Evolutionary conservation across 1,284 basidiomycete genomes (phyloP).

Genomic region (Entoloma clypeatum): DNA sequence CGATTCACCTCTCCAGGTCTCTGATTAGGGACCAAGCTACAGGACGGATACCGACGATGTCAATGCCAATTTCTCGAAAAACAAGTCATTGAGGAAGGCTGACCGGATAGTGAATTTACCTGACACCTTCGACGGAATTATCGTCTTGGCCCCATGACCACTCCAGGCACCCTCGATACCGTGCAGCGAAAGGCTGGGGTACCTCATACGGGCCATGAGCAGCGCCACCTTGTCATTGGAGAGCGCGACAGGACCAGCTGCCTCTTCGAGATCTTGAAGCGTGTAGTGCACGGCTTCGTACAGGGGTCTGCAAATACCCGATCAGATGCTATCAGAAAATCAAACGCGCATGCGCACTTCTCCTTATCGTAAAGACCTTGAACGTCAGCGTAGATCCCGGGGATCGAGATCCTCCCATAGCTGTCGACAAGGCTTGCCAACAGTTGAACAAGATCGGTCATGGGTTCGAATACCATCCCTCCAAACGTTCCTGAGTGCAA

Average conservation of each 20-base stretch:
- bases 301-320: too few species aligned
- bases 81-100: not conserved
- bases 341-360: constrained; percentile 30
- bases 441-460: constrained; percentile 56
- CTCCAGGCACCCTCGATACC: constrained; percentile 4
- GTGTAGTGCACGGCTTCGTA: too few species aligned
- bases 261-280: too few species aligned
- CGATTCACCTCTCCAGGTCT: not conserved
- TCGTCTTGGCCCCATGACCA: constrained; percentile 5
- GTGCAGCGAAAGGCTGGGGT: constrained; percentile 3
- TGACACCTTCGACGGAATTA: not conserved
- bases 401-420: constrained; percentile 71
- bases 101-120: constrained; percentile 4
- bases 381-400: constrained; percentile 76
- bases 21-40: constrained; percentile 2
- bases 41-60: not conserved
- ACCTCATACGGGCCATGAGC: constrained; percentile 4
- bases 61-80: not conserved
- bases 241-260: too few species aligned
- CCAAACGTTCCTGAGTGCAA: constrained; percentile 79
- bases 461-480: constrained; percentile 68
- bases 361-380: constrained; percentile 66
- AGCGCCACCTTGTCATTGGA: not conserved
- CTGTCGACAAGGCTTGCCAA: constrained; percentile 77
- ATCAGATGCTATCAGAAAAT: too few species aligned